phyloP scores from a whole-genome alignment of 73 alveolate genomes.

The Paramecium biaurelia region DNA sequence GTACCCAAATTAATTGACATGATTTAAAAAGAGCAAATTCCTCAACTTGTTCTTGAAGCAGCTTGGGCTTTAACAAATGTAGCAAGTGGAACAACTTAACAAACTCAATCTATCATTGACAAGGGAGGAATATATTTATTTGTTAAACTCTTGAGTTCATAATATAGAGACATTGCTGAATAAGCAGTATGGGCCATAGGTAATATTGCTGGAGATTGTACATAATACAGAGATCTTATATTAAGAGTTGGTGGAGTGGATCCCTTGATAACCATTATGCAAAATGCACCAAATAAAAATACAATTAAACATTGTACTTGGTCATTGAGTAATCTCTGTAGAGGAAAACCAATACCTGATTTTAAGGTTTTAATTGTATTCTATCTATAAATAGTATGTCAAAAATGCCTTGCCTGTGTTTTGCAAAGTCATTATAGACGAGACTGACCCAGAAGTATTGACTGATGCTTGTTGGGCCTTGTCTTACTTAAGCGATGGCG shows the following conservation, averaged over 20 bases:
- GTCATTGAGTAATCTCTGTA: conserved; percentile 93
- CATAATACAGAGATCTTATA: conserved; percentile 81
- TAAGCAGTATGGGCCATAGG: conserved; percentile 98
- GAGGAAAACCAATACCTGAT: conserved; percentile 95
- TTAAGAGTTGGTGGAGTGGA: conserved; percentile 83
- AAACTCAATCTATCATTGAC: conserved; percentile 90
- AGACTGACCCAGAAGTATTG: conserved; percentile 85
- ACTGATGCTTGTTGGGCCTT: conserved; percentile 97
- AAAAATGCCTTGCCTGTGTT: conserved; percentile 78
- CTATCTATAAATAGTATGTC: conserved; percentile 43
- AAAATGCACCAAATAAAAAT: conserved; percentile 71
- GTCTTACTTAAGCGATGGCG: conserved; percentile 95
- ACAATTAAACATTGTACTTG: conserved; percentile 89
- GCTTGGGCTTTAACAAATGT: conserved; percentile 97
- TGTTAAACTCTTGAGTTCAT: conserved; percentile 78
- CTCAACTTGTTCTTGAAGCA: conserved; percentile 95
- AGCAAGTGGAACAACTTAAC: conserved; percentile 95
- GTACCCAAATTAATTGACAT: conserved; percentile 89
- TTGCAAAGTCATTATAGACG: conserved; percentile 78
- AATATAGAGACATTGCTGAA: conserved; percentile 83
- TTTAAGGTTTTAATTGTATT: background rate
- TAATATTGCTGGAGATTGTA: conserved; percentile 95
- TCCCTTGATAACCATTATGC: conserved; percentile 79
- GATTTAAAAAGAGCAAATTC: conserved; percentile 74
- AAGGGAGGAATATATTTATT: conserved; percentile 90